These are phyloP conservation scores for Candida albicans DNA, from an alignment of 1,139 yeast genomes.

Conservation along the genomic window DNA sequence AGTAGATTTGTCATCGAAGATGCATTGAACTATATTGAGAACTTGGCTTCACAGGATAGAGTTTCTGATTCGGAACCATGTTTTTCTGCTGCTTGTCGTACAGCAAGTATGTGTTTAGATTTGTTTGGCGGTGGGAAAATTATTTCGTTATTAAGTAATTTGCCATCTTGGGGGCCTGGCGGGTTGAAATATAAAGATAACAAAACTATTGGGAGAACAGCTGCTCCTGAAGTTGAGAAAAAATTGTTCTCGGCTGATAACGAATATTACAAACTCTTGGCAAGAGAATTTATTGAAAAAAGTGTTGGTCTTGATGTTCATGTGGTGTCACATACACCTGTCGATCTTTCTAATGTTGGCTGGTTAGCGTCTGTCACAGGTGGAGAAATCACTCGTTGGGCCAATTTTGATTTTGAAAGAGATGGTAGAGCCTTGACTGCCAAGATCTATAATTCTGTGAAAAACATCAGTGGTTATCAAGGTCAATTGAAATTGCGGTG, in stretches of 20 bases:
- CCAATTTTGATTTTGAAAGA: slow-evolving; percentile 64
- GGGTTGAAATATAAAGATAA: slow-evolving; percentile 57
- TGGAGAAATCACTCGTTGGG: slow-evolving; percentile 66
- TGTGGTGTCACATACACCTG: slow-evolving; percentile 62
- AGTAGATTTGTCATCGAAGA: slow-evolving; percentile 64
- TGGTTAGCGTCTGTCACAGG: slow-evolving; percentile 69
- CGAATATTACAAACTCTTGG: slow-evolving; percentile 62
- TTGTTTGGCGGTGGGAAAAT: slow-evolving; percentile 79
- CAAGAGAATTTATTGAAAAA: slow-evolving; percentile 53
- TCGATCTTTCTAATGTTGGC: slow-evolving; percentile 76
- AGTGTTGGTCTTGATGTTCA: slow-evolving; percentile 80
- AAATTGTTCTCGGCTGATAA: slow-evolving; percentile 57
- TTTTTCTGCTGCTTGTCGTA: slow-evolving; percentile 75
- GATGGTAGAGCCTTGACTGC: slow-evolving; percentile 70
- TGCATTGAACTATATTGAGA: slow-evolving; percentile 63
- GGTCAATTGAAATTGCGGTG: slow-evolving; percentile 84
- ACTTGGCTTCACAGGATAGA: slow-evolving; percentile 37
- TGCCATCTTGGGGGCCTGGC: slow-evolving; percentile 89
- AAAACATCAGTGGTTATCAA: slow-evolving; percentile 64
- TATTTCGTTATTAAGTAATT: slow-evolving; percentile 60
- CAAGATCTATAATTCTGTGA: slow-evolving; percentile 53
- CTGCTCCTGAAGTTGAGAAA: slow-evolving; percentile 56
- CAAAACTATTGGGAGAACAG: slow-evolving; percentile 34
- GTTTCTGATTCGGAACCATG: slow-evolving; percentile 66
- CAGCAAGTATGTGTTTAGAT: slow-evolving; percentile 66